phyloP scores from a whole-genome alignment of 169 alveolate genomes.

The Eimeria maxima region DNA sequence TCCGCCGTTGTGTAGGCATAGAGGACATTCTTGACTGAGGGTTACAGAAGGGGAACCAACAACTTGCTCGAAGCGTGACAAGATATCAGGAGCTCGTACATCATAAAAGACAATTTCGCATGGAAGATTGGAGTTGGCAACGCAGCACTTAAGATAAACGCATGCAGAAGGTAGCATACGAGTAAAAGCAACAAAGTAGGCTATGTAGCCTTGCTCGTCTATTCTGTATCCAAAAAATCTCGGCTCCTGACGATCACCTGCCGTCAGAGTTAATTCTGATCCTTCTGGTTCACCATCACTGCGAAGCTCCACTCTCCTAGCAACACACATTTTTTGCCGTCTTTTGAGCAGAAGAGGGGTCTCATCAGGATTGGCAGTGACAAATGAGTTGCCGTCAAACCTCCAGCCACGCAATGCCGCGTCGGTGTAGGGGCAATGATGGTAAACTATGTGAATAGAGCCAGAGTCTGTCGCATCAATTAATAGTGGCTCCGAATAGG shows the following conservation, averaged over 20 bases:
- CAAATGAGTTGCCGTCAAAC: conserved; percentile 37
- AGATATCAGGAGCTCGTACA: background rate
- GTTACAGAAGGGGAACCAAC: conserved; percentile 54
- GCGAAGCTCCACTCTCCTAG: conserved; percentile 66
- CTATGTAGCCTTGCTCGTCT: conserved; percentile 63
- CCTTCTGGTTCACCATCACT: conserved; percentile 70
- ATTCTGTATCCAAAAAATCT: conserved; percentile 68
- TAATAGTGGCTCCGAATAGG: conserved; percentile 50
- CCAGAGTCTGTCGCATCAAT: conserved; percentile 51
- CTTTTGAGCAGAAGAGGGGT: conserved; percentile 7
- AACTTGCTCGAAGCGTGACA: conserved; percentile 30
- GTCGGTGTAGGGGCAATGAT: conserved; percentile 65
- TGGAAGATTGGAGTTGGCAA: conserved; percentile 65
- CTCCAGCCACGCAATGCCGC: conserved; percentile 69
- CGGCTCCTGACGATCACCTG: conserved; percentile 69
- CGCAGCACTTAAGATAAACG: conserved; percentile 30
- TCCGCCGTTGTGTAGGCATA: conserved; percentile 62
- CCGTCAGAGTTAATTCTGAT: conserved; percentile 48
- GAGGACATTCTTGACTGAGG: conserved; percentile 63
- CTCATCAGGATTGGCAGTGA: conserved; percentile 45
- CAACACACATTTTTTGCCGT: conserved; percentile 67
- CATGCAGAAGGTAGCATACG: conserved; percentile 68
- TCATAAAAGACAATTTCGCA: conserved; percentile 74
- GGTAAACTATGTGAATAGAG: conserved; percentile 60
- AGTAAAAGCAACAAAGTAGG: conserved; percentile 61